Conservation (phyloP, 2,329 filamentous ascomycete genomes). For the Chaetoscypha palmicola region DNA sequence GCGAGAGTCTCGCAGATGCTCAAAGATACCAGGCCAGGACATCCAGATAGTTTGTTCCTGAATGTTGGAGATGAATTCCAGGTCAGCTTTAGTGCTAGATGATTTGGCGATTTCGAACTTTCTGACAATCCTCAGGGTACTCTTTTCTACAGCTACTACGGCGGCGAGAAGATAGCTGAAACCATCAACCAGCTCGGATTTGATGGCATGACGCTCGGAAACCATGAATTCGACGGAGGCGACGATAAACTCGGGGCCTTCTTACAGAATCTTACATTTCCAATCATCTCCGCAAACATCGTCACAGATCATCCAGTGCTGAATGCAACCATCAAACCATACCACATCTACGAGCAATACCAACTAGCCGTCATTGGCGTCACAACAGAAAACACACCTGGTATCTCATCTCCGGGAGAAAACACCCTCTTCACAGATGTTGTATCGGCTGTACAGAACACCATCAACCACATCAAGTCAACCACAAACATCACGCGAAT, state of each 20-base stretch:
- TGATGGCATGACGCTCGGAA: slow-evolving; percentile 60
- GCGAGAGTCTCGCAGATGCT: slow-evolving; percentile 56
- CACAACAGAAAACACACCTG: slow-evolving; percentile 52
- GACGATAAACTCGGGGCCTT: slow-evolving; percentile 57
- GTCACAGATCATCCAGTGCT: slow-evolving; percentile 51
- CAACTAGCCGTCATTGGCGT: slow-evolving; percentile 57
- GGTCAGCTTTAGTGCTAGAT: slow-evolving; percentile 2
- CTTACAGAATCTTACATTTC: slow-evolving; percentile 56
- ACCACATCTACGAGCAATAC: slow-evolving; percentile 56
- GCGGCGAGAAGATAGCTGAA: slow-evolving; percentile 61
- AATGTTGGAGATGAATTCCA: slow-evolving; percentile 62
- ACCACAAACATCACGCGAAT: slow-evolving; percentile 58
- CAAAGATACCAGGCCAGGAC: slow-evolving; percentile 46
- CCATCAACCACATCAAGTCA: slow-evolving; percentile 53
- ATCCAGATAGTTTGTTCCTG: slow-evolving; percentile 55
- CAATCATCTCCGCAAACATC: slow-evolving; percentile 57
- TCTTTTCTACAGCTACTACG: slow-evolving; percentile 60
- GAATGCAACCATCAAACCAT: slow-evolving; percentile 58
- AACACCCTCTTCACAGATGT: slow-evolving; percentile 53
- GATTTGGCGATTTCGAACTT: neutral
- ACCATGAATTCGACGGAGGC: slow-evolving; percentile 61
- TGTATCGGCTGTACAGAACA: slow-evolving; percentile 50
- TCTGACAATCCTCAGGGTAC: slow-evolving; percentile 45
- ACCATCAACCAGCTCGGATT: slow-evolving; percentile 60
- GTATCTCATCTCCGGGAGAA: slow-evolving; percentile 51